Evolutionary conservation across 139 green algal species (phyloP), one percentile per base, ranked within the genome.

Genomic region (Astrephomene gubernaculifera): DNA sequence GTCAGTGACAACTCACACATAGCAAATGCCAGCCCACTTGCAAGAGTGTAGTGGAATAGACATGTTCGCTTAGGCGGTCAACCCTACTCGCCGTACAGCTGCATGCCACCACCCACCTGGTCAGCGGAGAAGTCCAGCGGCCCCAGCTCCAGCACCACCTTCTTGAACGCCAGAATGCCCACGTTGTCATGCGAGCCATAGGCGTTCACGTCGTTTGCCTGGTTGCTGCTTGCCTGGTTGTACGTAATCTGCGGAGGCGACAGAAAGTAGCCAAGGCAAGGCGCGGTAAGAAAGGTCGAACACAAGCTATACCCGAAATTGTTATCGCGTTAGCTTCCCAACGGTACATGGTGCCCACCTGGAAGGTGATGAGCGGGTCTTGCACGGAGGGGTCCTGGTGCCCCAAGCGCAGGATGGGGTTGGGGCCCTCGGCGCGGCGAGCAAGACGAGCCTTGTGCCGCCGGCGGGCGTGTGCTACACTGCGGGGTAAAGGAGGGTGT

Each of bases 141-240:
- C 8, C 84, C 82, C 4, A 94, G 57, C 45, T 92, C 82, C 67
- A 95, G n/a, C 38, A 91, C 85, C 35, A 97, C 78, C 68, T 94
- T 80, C 72, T 95, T 96, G 91, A 96, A 97, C 1, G 93, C 95
- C 71, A 95, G 76, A 71, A 98, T 98, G 72, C 79, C 85, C 27
- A 61, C 33, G 21, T 17, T 84, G 41, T 65, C 78, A 17, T 44
- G 2, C 43, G 65, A 43, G 78, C 61, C 60, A 19, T 73, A 43
- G 12, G 60, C 12, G 60, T 43, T 83, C 19, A 61, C 43, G n/a
- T 35, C 64, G 8, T 36, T 5, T 27, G 38, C 61, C 29, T 74
- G 61, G 78, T 65, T 84, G 78, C 78, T 84, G 78, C 78, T 57
- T 22, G 78, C 60, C 78, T 84, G 78, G 78, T 84, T 84, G 64